Conservation (phyloP, 2,329 filamentous ascomycete genomes). For the Byssothecium circinans region DNA sequence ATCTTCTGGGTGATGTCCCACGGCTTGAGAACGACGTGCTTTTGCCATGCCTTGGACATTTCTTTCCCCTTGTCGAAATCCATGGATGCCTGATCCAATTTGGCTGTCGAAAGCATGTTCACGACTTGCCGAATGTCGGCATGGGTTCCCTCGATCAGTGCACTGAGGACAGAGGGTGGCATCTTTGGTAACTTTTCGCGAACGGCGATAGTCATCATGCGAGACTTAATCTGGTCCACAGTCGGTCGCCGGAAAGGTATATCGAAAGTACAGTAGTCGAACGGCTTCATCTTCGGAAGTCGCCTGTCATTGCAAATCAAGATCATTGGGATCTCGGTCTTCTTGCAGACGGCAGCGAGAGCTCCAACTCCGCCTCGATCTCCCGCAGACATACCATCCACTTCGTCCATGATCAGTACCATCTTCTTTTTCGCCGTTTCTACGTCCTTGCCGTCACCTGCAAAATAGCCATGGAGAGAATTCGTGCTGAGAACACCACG, state of each 20-base stretch:
- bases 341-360: constrained; percentile 90
- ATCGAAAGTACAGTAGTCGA: constrained; percentile 83
- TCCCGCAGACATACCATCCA: constrained; percentile 97
- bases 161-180: constrained; percentile 79
- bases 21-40: constrained; percentile 92
- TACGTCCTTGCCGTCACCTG: constrained; percentile 77
- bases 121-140: constrained; percentile 97
- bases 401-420: constrained; percentile 97
- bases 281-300: constrained; percentile 97
- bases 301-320: constrained; percentile 96
- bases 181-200: constrained; percentile 81
- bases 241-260: constrained; percentile 87
- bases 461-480: constrained; percentile 88
- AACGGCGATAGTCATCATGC: constrained; percentile 93
- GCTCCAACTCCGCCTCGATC: constrained; percentile 95
- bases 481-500: constrained; percentile 91
- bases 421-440: constrained; percentile 86
- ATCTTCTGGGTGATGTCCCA: constrained; percentile 98
- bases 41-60: constrained; percentile 98
- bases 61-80: constrained; percentile 83
- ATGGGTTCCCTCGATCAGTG: constrained; percentile 91
- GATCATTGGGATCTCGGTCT: constrained; percentile 91
- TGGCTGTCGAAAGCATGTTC: constrained; percentile 96
- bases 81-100: constrained; percentile 79
- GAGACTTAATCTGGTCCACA: constrained; percentile 84